Base-by-base conservation (phyloP, 2,329 filamentous ascomycete species). In the Colletotrichum sp. region DNA sequence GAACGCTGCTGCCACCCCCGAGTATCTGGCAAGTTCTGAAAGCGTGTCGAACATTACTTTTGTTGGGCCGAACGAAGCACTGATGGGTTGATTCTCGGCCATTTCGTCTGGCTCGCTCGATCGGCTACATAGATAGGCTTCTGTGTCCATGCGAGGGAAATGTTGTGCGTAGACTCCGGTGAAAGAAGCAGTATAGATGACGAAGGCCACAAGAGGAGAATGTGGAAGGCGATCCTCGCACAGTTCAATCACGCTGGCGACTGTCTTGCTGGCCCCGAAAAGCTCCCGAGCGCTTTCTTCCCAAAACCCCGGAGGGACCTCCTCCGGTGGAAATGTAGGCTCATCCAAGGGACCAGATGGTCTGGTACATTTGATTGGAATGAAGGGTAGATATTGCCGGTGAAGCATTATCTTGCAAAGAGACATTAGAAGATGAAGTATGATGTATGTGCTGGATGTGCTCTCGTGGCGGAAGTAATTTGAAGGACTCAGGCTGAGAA, bases 321-420 rank as follows among this genome's bases (percentile, higher is more conserved):
- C 80, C 7, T 88, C 86, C 18, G 87, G 81, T 3, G 88, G 85
- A 72, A 93, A 91, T 0, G 84, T 86, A 6, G 92, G 91, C 67
- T 87, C 86, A 79, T 94, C 93, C 15, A 94, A 82, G 0, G 93
- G 93, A 1, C 90, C 90, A 55, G 84, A 79, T 1, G 90, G 90
- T 21, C 81, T 83, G 3, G 80, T 76, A 78, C 87, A 90, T 6
- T 88, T 86, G 21, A 93, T 86, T 3, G 93, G 91, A 15, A 93
- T 88, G 80, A 93, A 94, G 0, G 93, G 92, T 34, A 94, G 88
- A 77, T 93, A 94, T 81, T 94, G 92, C 77, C 93, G 88, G 80
- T 94, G 91, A 24, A 95, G 86, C 85, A 94, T 91, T 77, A 95
- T 92, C 71, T 90, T 88, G 80, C 92, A 94, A 5, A 95, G 86